Conservation (phyloP, 306 rosid species). For the Acmispon strigosus region DNA sequence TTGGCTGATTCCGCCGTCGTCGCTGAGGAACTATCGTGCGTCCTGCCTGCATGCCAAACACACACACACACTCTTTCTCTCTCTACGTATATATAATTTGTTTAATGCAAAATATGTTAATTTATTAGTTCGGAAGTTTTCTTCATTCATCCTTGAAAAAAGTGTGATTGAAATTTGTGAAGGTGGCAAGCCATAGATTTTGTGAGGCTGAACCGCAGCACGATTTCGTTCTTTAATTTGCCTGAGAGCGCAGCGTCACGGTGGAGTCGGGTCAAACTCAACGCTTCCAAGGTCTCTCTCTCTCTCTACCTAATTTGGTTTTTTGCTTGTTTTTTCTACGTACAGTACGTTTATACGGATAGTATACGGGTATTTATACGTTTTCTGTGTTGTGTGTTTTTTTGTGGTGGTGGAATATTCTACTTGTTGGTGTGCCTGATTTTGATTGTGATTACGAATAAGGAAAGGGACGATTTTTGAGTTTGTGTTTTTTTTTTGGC, state of each 20-base stretch:
- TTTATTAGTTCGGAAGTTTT: background rate
- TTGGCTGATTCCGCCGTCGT: constrained; percentile 93
- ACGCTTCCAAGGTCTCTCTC: constrained; percentile 62
- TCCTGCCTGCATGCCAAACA: constrained; percentile 2
- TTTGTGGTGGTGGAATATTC: background rate
- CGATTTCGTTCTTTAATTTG: constrained; percentile 79
- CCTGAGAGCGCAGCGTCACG: constrained; percentile 61
- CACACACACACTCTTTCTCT: background rate
- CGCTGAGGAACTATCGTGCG: constrained; percentile 82
- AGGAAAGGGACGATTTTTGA: too few relatives aligned
- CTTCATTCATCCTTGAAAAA: too few relatives aligned
- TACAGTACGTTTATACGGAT: background rate
- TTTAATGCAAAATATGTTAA: background rate
- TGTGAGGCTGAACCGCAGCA: constrained; percentile 58
- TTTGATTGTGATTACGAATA: too few relatives aligned
- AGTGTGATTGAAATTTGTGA: constrained; percentile 4
- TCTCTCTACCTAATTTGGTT: background rate
- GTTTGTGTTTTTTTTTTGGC: too few relatives aligned
- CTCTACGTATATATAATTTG: background rate
- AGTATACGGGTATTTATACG: background rate
- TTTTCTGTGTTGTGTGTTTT: too few relatives aligned
- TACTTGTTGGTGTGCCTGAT: background rate
- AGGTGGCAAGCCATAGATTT: constrained; percentile 92
- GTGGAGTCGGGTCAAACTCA: constrained; percentile 63
- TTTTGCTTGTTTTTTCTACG: background rate